phyloP scores from a whole-genome alignment of 805 yeast genomes.

The Saccharomycopsis sp. region DNA sequence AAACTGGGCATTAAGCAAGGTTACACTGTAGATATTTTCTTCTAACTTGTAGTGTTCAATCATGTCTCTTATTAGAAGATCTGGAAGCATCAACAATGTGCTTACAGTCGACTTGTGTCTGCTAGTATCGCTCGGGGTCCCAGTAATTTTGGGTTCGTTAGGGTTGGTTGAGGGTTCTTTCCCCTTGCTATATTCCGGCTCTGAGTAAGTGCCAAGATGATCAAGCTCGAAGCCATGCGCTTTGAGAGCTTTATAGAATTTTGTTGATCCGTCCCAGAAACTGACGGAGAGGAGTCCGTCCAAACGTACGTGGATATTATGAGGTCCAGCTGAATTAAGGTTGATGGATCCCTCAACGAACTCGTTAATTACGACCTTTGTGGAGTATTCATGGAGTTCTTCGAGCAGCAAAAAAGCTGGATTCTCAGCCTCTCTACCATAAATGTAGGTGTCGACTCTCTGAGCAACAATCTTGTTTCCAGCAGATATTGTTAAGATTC shows the following conservation, averaged over 20 bases:
- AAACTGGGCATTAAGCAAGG: constrained; percentile 1
- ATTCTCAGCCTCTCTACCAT: too few relatives aligned
- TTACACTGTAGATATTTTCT: background rate
- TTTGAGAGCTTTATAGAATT: constrained; percentile 33
- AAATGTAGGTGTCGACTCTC: constrained; percentile 11
- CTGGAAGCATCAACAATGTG: constrained; percentile 27
- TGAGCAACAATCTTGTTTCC: constrained; percentile 35
- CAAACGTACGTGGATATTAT: constrained; percentile 24
- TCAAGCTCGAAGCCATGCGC: constrained; percentile 6
- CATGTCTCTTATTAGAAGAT: too few relatives aligned
- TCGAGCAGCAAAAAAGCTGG: too few relatives aligned
- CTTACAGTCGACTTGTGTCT: constrained; percentile 26
- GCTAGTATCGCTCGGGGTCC: constrained; percentile 30
- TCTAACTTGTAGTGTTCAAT: too few relatives aligned
- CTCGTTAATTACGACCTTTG: constrained; percentile 1
- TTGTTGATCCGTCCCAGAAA: constrained; percentile 48
- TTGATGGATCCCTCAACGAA: constrained; percentile 5
- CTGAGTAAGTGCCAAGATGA: constrained; percentile 24
- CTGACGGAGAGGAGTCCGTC: constrained; percentile 31
- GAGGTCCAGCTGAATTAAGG: constrained; percentile 35
- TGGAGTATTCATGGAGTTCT: too few relatives aligned
- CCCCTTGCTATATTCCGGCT: background rate
- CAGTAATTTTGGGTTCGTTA: constrained; percentile 26
- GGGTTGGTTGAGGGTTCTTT: constrained; percentile 27
- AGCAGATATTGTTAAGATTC: constrained; percentile 42